These are phyloP conservation scores for Epichloe typhina DNA, from an alignment of 2,329 filamentous ascomycete species.

Conservation along the genomic window DNA sequence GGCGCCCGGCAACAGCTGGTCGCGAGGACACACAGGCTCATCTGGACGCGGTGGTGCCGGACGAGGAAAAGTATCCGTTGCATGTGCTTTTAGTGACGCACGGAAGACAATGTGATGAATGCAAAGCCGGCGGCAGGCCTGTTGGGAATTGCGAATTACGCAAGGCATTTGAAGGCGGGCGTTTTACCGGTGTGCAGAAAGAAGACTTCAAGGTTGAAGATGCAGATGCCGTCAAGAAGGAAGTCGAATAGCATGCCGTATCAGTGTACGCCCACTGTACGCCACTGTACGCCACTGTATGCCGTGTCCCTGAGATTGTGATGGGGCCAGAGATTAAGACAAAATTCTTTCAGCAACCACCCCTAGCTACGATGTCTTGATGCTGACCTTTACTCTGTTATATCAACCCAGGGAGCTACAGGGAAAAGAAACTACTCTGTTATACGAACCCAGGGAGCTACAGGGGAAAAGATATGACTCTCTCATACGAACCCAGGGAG, in stretches of 20 bases:
- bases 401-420: too few species aligned
- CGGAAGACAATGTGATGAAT: constrained; percentile 31
- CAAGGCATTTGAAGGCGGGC: constrained; percentile 22
- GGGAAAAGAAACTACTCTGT: too few species aligned
- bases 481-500: too few species aligned
- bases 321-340: too few species aligned
- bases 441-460: too few species aligned
- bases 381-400: too few species aligned
- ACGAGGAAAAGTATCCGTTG: constrained; percentile 35
- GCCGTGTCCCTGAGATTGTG: too few species aligned
- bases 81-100: constrained; percentile 39
- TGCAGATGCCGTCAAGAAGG: not conserved
- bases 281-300: too few species aligned
- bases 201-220: not conserved
- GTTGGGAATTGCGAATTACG: constrained; percentile 27
- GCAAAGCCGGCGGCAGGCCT: constrained; percentile 29
- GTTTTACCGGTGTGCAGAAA: constrained; percentile 10
- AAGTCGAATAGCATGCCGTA: not conserved
- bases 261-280: too few species aligned
- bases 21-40: constrained; percentile 36
- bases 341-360: too few species aligned
- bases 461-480: too few species aligned
- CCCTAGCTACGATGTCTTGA: too few species aligned
- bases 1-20: constrained; percentile 27
- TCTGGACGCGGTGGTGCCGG: constrained; percentile 33